phyloP scores from a whole-genome alignment of 139 green algal genomes.

The Monoraphidium neglectum region DNA sequence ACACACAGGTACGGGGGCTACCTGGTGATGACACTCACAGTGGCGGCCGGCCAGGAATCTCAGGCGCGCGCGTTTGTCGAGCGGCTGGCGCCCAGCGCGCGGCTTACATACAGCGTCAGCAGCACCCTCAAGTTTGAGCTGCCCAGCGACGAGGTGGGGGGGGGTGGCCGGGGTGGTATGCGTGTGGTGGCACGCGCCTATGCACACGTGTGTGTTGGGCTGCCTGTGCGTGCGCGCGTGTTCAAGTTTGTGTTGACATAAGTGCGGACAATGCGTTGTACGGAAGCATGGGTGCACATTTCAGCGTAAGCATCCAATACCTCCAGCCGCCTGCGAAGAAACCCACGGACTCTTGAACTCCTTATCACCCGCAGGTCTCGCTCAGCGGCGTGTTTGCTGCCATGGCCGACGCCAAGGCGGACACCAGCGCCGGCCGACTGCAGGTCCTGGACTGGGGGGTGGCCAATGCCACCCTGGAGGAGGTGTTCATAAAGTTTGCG shows the following conservation, averaged over 20 bases:
- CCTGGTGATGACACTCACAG: constrained; percentile 60
- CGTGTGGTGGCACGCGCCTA: too few species aligned
- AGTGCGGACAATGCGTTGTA: too few species aligned
- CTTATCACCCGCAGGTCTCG: too few species aligned
- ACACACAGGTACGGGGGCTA: too few species aligned
- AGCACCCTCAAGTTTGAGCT: constrained; percentile 61
- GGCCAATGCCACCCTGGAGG: constrained; percentile 86
- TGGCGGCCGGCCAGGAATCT: constrained; percentile 46
- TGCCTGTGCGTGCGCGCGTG: too few species aligned
- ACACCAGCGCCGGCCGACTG: background rate
- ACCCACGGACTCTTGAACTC: too few species aligned
- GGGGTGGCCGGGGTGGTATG: too few species aligned
- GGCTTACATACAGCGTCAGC: constrained; percentile 64
- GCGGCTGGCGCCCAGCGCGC: constrained; percentile 33
- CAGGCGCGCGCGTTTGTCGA: constrained; percentile 37
- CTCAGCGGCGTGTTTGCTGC: constrained; percentile 57
- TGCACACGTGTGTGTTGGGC: too few species aligned
- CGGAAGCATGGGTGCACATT: too few species aligned
- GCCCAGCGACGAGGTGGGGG: constrained; percentile 36
- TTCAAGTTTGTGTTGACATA: too few species aligned
- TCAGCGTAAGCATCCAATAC: too few species aligned
- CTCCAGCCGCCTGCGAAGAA: background rate
- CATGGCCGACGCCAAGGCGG: constrained; percentile 53
- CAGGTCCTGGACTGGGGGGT: constrained; percentile 86
- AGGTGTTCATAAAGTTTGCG: constrained; percentile 76